Evolutionary conservation across 2,329 filamentous ascomycete species (phyloP).

Genomic region (Aspergillus sp.): DNA sequence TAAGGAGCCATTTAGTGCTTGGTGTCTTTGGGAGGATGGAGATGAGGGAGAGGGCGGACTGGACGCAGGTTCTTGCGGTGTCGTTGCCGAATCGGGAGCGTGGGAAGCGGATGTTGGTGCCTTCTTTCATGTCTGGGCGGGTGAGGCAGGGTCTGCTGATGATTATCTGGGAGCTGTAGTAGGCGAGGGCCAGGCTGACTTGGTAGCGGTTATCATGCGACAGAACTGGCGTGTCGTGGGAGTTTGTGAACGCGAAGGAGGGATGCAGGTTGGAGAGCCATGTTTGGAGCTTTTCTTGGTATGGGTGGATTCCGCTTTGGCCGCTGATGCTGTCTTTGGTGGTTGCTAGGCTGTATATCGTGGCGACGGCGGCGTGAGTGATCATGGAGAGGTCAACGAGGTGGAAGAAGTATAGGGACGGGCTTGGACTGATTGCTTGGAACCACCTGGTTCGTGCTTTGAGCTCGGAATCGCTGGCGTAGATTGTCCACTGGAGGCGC

Average conservation of each 20-base stretch:
- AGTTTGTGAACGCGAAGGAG: background rate
- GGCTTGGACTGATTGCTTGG: background rate
- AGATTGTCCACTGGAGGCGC: background rate
- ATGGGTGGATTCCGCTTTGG: background rate
- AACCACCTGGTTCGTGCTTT: background rate
- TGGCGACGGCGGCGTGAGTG: background rate
- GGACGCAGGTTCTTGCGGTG: background rate
- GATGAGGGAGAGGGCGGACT: conserved; percentile 19
- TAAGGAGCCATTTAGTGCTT: conserved; percentile 31
- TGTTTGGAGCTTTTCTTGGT: background rate
- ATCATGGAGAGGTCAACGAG: conserved; percentile 1
- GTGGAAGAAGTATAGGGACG: conserved; percentile 1
- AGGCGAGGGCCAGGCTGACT: background rate
- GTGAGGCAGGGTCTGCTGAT: conserved; percentile 4
- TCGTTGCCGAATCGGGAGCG: conserved; percentile 3
- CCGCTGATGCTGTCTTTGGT: background rate
- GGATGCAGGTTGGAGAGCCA: background rate
- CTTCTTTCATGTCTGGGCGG: background rate
- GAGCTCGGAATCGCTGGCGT: background rate
- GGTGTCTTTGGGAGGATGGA: conserved; percentile 34
- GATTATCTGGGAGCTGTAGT: conserved; percentile 4
- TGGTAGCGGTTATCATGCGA: background rate
- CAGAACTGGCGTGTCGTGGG: background rate
- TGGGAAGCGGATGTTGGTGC: background rate
- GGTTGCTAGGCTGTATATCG: background rate